Evolutionary conservation across 139 green algal genomes (phyloP).

Genomic region (Closterium sp.): DNA sequence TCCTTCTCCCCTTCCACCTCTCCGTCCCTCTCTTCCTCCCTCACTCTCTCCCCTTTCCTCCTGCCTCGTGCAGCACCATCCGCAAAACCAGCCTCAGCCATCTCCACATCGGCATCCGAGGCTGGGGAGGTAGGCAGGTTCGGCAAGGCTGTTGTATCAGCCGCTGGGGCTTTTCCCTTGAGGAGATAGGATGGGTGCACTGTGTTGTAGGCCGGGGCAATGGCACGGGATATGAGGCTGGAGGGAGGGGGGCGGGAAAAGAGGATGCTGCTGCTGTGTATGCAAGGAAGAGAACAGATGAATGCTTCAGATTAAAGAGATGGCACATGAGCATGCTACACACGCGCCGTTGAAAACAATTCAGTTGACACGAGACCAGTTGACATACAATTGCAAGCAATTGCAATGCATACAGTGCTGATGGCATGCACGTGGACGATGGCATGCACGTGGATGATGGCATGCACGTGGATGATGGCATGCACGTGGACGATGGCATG

Average conservation of each 20-base stretch:
- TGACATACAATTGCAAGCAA: too few relatives aligned
- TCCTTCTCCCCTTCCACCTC: neutral
- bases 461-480: too few relatives aligned
- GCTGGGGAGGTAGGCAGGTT: neutral
- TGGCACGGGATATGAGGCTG: neutral
- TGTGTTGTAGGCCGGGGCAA: neutral
- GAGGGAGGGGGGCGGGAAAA: neutral
- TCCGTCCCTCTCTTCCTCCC: slow-evolving; percentile 18
- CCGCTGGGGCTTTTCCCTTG: neutral
- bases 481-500: too few relatives aligned
- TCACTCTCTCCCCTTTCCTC: neutral
- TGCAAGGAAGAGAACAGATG: too few relatives aligned
- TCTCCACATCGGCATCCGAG: neutral
- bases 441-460: too few relatives aligned
- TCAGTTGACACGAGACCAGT: too few relatives aligned
- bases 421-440: neutral
- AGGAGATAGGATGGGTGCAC: neutral
- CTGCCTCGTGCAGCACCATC: slow-evolving; percentile 1
- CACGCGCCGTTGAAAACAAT: too few relatives aligned
- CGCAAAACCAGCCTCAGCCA: neutral
- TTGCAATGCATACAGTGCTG: neutral
- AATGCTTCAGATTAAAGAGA: too few relatives aligned
- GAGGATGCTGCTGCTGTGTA: neutral
- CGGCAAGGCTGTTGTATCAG: neutral
- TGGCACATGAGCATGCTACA: too few relatives aligned